Evolutionary conservation across 352 stramenopile genomes (phyloP), one percentile per base, ranked within the genome.

Genomic region (Thalassiosira mediterranea): DNA sequence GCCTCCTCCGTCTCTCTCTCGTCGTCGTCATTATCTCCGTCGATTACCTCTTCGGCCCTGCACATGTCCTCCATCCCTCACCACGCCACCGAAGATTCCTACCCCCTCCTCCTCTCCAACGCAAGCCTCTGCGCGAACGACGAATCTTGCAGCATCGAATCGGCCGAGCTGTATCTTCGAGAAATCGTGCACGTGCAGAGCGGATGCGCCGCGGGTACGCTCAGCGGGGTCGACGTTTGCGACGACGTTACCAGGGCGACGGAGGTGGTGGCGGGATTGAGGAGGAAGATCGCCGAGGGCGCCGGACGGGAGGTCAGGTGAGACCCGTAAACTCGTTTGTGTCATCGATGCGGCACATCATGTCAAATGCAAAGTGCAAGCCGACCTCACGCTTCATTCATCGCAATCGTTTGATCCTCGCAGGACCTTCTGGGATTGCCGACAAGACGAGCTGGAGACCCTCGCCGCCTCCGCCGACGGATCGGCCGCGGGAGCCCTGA

Each of bases 161-260:
- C 65, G 40, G 81, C 84, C 5, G 53, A 75, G 53, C 23, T 19
- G 1, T 86, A 76, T 46, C 49, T 91, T 1, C 57, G 75, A 44
- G 73, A 84, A 56, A 72, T 91, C n/a, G 44, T 91, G 17, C 68
- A 64, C 15, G 26, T 83, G n/a, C 74, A 91, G 53, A 72, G 51
- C 42, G 66, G 54, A 5, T 91, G 84, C 57, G 69, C 73, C 13
- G 64, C 57, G 48, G 80, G 70, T 2, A 64, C 34, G 0, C 17
- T 84, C 11, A 49, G 3, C 0, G 73, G 63, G 31, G 10, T 61
- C 19, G 25, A 37, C 0, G 23, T 76, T 19, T 88, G 80, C 48
- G 40, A 76, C 0, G 71, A 85, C 69, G 40, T 80, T 19, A 28
- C 21, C n/a, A 15, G 13, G 2, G 59, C 76, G 10, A 72, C 71